Base-by-base conservation (phyloP, 139 green algal species). In the Desmodesmus armatus region DNA sequence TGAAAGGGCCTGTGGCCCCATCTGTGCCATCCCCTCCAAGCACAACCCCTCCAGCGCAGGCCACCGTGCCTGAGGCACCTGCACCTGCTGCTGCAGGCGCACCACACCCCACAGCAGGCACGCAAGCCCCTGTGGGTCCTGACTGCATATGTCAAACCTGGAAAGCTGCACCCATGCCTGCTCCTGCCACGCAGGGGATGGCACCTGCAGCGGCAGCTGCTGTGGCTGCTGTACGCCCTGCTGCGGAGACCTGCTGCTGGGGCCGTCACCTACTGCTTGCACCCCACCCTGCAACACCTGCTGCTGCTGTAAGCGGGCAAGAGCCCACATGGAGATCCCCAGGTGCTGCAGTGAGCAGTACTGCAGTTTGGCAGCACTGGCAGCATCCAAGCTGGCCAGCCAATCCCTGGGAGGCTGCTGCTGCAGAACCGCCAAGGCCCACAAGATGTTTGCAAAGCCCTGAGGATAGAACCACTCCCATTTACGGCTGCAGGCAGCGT, bases 391-490 rank as follows among this genome's bases (percentile, higher is more conserved):
- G 17, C 53, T 7, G 41, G 53, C n/a, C 78, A 77, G 43, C 78
- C 78, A 84, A 17, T 39, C n/a, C 21, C 11, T 3, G 4, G 78
- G 43, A 1, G 78, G 78, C 78, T 44, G 78, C 78, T 60, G 78
- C 63, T 75, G 78, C 78, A 84, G 78, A 40, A 65, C 41, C 23
- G 78, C 78, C 37, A 84, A 39, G 0, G 78, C 78, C 62, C 62
- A 77, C 29, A 76, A 1, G 6, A 55, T 49, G 4, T 62, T 72
- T 0, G 62, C 62, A 3, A 77, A 33, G 5, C 62, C 78, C 78
- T 84, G 78, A 3, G 62, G 25, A 0, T 40, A 49, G 40, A 83
- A 83, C 37, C 41, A 13, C 13, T 11, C 17, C 23, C 25, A 27
- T 41, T 5, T 41, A 69, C 11, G 21, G 7, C 17, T n/a, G 41